phyloP scores from a whole-genome alignment of 305 asterid species.

The Fraxinus xanthoxyloides region DNA sequence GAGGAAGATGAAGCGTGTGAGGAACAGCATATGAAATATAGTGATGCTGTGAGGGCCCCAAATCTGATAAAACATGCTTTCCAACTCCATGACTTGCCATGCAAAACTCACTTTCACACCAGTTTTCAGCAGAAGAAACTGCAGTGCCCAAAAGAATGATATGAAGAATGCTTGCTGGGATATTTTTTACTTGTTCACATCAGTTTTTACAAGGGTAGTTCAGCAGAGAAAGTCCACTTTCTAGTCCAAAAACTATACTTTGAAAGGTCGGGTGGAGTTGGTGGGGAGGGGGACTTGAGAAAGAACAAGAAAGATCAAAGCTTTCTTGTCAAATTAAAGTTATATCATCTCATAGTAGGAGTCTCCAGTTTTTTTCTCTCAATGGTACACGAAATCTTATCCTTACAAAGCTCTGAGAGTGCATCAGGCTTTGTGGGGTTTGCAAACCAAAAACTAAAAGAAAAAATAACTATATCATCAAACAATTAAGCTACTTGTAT shows the following conservation, averaged over 20 bases:
- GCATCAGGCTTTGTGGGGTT: slow-evolving; percentile 45
- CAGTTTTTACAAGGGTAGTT: slow-evolving; percentile 20
- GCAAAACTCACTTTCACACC: slow-evolving; percentile 47
- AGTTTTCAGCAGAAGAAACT: slow-evolving; percentile 22
- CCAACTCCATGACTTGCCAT: slow-evolving; percentile 75
- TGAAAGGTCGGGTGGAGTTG: background rate
- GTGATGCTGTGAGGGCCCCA: slow-evolving; percentile 39
- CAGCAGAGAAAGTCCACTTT: slow-evolving; percentile 29
- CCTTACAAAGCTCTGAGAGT: slow-evolving; percentile 41
- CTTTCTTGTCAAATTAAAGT: slow-evolving; percentile 40
- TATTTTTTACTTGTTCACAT: slow-evolving; percentile 16
- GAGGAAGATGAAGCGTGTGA: slow-evolving; percentile 48
- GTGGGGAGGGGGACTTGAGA: background rate
- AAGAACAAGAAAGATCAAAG: slow-evolving; percentile 36
- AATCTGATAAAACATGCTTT: slow-evolving; percentile 27
- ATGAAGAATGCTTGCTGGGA: slow-evolving; percentile 1
- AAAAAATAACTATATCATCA: background rate
- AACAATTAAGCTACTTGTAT: no score
- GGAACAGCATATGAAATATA: slow-evolving; percentile 51
- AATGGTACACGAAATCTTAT: slow-evolving; percentile 26
- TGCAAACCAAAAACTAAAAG: slow-evolving; percentile 2
- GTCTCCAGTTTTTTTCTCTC: slow-evolving; percentile 25
- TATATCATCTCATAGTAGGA: slow-evolving; percentile 20
- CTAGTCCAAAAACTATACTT: slow-evolving; percentile 20
- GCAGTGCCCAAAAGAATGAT: background rate